phyloP scores from a whole-genome alignment of 495 filamentous ascomycete genomes.

The Neurospora intermedia region DNA sequence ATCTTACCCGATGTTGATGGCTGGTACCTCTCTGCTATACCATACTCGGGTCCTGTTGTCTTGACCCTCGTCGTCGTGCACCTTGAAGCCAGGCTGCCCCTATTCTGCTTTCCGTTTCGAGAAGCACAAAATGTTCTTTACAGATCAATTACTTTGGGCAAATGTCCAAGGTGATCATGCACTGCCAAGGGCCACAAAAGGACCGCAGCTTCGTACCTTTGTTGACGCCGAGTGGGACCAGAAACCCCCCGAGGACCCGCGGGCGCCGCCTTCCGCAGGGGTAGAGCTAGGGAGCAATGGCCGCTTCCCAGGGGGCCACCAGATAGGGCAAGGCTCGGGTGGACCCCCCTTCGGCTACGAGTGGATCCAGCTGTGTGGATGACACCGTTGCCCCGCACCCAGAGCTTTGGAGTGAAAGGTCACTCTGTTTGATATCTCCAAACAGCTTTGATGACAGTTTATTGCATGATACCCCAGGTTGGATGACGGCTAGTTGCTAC shows the following conservation, averaged over 20 bases:
- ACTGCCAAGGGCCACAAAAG: background rate
- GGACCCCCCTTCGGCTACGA: background rate
- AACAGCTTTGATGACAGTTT: background rate
- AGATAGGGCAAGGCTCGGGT: background rate
- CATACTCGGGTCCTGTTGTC: background rate
- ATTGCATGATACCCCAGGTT: background rate
- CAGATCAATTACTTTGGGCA: background rate
- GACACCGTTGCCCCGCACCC: background rate
- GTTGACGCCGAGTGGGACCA: background rate
- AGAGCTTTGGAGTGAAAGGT: background rate
- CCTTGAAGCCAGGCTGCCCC: background rate
- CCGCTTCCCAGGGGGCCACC: background rate
- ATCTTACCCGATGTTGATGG: background rate
- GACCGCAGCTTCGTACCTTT: background rate
- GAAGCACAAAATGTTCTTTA: background rate
- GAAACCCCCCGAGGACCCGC: background rate
- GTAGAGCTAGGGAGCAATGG: background rate
- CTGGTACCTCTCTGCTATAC: background rate
- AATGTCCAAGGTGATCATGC: background rate
- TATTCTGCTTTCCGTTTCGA: background rate
- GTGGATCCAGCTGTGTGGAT: background rate
- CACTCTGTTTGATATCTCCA: background rate
- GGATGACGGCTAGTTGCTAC: background rate
- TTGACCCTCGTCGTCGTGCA: background rate
- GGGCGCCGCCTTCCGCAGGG: background rate